Evolutionary conservation across 139 green algal genomes (phyloP).

Genomic region (Closterium sp.): DNA sequence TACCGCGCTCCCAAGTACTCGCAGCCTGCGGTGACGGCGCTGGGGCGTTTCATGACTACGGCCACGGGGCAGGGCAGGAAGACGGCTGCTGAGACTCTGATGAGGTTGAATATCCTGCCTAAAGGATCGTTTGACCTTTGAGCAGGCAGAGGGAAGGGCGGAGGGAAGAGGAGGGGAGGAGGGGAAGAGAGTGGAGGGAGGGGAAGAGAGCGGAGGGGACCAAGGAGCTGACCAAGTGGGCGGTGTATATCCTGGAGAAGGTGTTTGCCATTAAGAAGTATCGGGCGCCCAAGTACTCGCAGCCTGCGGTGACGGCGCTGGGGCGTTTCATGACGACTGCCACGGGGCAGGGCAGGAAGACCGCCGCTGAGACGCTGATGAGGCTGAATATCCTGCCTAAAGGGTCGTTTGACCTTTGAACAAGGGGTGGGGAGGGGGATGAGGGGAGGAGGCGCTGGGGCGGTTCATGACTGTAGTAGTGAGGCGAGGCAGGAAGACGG

Average conservation of each 20-base stretch:
- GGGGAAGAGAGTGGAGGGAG: no score
- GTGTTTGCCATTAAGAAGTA: conserved; percentile 35
- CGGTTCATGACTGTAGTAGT: conserved; percentile 11
- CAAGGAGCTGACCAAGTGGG: neutral
- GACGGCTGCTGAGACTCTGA: conserved; percentile 17
- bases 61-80: conserved; percentile 16
- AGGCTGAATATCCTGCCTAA: conserved; percentile 14
- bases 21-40: conserved; percentile 5
- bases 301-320: conserved; percentile 14
- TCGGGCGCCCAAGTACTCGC: conserved; percentile 13
- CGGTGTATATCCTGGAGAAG: conserved; percentile 21
- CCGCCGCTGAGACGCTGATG: conserved; percentile 24
- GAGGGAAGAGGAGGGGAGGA: no score
- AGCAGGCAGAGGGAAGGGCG: no score
- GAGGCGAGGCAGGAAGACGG: neutral
- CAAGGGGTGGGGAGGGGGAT: neutral
- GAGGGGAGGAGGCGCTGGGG: neutral
- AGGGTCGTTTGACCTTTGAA: neutral
- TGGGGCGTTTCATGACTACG: conserved; percentile 24
- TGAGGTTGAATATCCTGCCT: conserved; percentile 12
- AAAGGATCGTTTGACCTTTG: neutral
- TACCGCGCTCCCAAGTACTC: conserved; percentile 27
- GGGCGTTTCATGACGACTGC: conserved; percentile 25
- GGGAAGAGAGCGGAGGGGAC: no score
- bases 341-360: conserved; percentile 10